A percentile compares a stretch with the other conserved stretches of the same genome.
Evolutionary conservation across 768 basidiomycete species (phyloP).

Genomic region (Suillus paluster): DNA sequence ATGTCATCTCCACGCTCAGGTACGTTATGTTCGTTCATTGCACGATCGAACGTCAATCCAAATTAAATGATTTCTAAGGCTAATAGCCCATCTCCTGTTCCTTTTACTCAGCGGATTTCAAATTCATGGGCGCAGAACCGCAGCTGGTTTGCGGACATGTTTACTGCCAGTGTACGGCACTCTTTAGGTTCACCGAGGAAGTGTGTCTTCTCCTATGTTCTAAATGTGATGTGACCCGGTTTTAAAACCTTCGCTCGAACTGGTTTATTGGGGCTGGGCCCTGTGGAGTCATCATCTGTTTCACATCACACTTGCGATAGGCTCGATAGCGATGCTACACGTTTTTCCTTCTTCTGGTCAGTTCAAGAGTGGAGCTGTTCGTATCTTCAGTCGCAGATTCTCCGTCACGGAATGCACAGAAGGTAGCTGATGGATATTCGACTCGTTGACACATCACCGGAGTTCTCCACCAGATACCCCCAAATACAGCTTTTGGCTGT

Average conservation of each 20-base stretch:
- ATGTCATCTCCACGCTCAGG: conserved; percentile 3
- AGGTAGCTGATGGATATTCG: not conserved
- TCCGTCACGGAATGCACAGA: conserved; percentile 1
- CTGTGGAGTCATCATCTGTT: not conserved
- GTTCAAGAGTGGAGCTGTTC: not conserved
- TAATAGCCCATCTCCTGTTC: not conserved
- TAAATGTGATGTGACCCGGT: not conserved
- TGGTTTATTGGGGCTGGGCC: not conserved
- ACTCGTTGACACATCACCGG: too few species aligned
- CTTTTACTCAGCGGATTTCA: not conserved
- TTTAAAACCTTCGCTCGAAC: not conserved
- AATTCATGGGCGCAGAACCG: not conserved
- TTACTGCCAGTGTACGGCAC: not conserved
- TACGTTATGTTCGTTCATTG: not conserved
- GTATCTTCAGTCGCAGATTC: not conserved
- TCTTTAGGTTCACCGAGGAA: not conserved
- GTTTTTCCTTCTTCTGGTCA: not conserved
- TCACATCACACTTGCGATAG: not conserved
- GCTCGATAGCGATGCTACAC: not conserved
- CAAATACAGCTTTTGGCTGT: not conserved
- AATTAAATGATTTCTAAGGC: not conserved
- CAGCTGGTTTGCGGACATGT: not conserved
- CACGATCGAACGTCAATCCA: not conserved
- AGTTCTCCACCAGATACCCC: too few species aligned
- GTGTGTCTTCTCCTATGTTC: not conserved